A percentile compares a stretch with the other conserved stretches of the same genome.
Evolutionary conservation across 768 basidiomycete genomes (phyloP).

Genomic region (Pleurotus giganteus): DNA sequence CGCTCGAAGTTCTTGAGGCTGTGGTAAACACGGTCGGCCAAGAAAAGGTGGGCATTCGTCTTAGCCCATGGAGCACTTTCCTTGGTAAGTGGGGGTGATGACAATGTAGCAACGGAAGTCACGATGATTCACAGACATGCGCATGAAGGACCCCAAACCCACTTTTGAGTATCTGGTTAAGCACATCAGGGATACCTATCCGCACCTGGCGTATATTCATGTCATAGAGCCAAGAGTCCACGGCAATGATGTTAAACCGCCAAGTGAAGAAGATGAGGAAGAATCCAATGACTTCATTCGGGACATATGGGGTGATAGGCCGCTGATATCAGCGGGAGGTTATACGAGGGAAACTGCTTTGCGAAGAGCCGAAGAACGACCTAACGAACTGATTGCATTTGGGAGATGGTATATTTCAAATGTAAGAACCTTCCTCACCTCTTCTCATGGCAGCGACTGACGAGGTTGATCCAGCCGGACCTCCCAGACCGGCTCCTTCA

Average conservation of each 20-base stretch:
- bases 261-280: conserved; percentile 4
- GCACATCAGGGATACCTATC: conserved; percentile 27
- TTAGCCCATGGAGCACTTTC: conserved; percentile 42
- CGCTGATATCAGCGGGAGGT: conserved; percentile 33
- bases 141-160: conserved; percentile 38
- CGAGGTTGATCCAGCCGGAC: conserved; percentile 24
- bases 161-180: conserved; percentile 37
- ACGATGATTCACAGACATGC: conserved; percentile 25
- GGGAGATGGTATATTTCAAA: conserved; percentile 35
- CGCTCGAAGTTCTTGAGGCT: conserved; percentile 43
- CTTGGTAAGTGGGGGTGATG: conserved; percentile 22
- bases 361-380: conserved; percentile 24
- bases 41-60: conserved; percentile 41
- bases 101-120: conserved; percentile 1
- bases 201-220: conserved; percentile 41
- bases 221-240: conserved; percentile 23
- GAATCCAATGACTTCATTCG: conserved; percentile 25
- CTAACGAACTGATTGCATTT: conserved; percentile 28
- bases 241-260: background rate
- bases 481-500: conserved; percentile 27
- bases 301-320: conserved; percentile 27
- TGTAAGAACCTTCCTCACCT: conserved; percentile 14
- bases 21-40: conserved; percentile 41
- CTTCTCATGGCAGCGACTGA: background rate
- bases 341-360: conserved; percentile 29